phyloP scores from a whole-genome alignment of 352 stramenopile species.

The Stramenopiles sp. region DNA sequence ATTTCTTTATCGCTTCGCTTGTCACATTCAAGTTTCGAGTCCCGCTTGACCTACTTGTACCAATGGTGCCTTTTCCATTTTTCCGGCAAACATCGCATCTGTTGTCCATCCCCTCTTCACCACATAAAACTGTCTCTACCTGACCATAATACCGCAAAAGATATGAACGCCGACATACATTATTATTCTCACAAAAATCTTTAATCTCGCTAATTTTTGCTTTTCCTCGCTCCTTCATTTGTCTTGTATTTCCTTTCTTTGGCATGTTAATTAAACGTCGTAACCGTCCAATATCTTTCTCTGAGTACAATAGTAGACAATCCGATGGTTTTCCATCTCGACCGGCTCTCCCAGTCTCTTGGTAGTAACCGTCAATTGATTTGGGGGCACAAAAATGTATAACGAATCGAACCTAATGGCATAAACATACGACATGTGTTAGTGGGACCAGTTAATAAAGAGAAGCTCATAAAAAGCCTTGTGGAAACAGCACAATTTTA shows the following conservation, averaged over 20 bases:
- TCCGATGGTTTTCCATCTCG: constrained; percentile 62
- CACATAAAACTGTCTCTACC: too few species aligned
- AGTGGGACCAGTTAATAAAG: background rate
- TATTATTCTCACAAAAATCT: too few species aligned
- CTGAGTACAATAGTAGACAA: constrained; percentile 58
- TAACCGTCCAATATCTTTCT: constrained; percentile 21
- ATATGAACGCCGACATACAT: too few species aligned
- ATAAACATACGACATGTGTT: background rate
- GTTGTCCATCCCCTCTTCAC: too few species aligned
- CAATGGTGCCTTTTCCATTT: too few species aligned
- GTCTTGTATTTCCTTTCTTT: constrained; percentile 20
- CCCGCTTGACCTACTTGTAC: too few species aligned
- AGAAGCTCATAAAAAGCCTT: background rate
- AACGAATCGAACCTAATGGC: constrained; percentile 63
- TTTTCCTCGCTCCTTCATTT: too few species aligned
- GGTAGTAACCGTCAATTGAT: constrained; percentile 64
- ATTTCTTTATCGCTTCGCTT: too few species aligned
- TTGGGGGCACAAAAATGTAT: constrained; percentile 63
- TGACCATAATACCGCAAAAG: too few species aligned
- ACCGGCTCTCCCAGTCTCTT: constrained; percentile 77
- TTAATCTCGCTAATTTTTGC: too few species aligned
- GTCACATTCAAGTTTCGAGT: too few species aligned
- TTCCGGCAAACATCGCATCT: too few species aligned
- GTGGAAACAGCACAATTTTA: background rate
- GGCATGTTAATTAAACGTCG: constrained; percentile 19